These are phyloP conservation scores for Athelia sp. DNA, from an alignment of 1,284 basidiomycete genomes.

Conservation along the genomic window DNA sequence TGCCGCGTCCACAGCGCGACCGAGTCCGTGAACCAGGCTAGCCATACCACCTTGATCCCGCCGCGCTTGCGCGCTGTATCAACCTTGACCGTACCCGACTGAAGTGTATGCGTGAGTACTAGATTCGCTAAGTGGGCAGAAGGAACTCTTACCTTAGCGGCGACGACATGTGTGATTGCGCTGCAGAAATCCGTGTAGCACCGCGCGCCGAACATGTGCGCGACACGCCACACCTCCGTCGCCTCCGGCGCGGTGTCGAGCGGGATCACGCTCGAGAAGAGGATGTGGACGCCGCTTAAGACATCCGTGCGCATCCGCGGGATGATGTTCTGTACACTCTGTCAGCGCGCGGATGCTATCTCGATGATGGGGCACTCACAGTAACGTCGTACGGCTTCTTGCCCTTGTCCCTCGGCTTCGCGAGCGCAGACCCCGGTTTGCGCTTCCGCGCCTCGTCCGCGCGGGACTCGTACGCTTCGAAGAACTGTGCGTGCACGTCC, in stretches of 20 bases:
- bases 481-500: conserved; percentile 76
- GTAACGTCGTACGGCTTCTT: conserved; percentile 51
- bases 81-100: conserved; percentile 90
- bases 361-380: conserved; percentile 34
- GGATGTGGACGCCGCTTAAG: conserved; percentile 72
- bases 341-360: conserved; percentile 3
- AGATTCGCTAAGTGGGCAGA: too few relatives aligned
- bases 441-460: conserved; percentile 29
- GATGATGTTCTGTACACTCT: conserved; percentile 67
- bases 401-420: conserved; percentile 18
- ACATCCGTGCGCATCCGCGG: conserved; percentile 74
- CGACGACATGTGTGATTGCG: conserved; percentile 87
- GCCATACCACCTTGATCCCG: conserved; percentile 78
- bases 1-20: conserved; percentile 77
- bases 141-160: conserved; percentile 68
- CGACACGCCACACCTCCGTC: conserved; percentile 86
- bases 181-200: conserved; percentile 67
- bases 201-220: conserved; percentile 83
- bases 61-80: conserved; percentile 69
- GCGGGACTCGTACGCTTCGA: conserved; percentile 52
- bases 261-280: conserved; percentile 94
- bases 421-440: conserved; percentile 18
- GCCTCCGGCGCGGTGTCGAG: conserved; percentile 74
- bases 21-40: conserved; percentile 85
- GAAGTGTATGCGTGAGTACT: conserved; percentile 6